phyloP scores from a whole-genome alignment of 805 yeast genomes.

The Torulaspora indica region DNA sequence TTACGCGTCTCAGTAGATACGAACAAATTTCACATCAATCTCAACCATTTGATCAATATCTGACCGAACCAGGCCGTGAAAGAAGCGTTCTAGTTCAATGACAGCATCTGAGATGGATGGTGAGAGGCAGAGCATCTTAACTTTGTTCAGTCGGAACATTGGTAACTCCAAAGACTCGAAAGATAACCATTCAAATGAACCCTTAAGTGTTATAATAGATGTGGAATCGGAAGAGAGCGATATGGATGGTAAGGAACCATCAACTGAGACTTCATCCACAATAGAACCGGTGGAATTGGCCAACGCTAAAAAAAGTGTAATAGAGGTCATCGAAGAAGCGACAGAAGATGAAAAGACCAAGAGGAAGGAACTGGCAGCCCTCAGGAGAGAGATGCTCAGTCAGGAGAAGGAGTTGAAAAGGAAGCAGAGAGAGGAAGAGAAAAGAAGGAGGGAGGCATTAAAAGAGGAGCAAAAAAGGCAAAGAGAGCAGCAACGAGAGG shows the following conservation, averaged over 20 bases:
- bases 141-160: slow-evolving; percentile 23
- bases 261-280: background rate
- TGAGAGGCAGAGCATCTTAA: slow-evolving; percentile 23
- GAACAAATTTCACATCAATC: background rate
- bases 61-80: background rate
- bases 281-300: background rate
- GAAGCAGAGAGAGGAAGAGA: slow-evolving; percentile 17
- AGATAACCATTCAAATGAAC: background rate
- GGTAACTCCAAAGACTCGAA: background rate
- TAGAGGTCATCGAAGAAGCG: slow-evolving; percentile 1
- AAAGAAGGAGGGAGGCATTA: slow-evolving; percentile 17
- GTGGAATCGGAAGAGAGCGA: background rate
- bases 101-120: slow-evolving; percentile 2
- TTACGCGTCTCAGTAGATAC: slow-evolving; percentile 2
- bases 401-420: slow-evolving; percentile 18
- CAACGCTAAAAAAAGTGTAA: background rate
- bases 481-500: slow-evolving; percentile 36
- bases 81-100: slow-evolving; percentile 1
- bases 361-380: slow-evolving; percentile 10
- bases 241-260: background rate
- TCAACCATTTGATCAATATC: background rate
- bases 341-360: slow-evolving; percentile 7
- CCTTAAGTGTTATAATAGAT: background rate
- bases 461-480: slow-evolving; percentile 26
- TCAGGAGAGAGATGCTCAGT: slow-evolving; percentile 15